A percentile compares a stretch with the other conserved stretches of the same genome.
phyloP scores from a whole-genome alignment of 2,329 filamentous ascomycete genomes.

The Colletotrichum echinochloae region DNA sequence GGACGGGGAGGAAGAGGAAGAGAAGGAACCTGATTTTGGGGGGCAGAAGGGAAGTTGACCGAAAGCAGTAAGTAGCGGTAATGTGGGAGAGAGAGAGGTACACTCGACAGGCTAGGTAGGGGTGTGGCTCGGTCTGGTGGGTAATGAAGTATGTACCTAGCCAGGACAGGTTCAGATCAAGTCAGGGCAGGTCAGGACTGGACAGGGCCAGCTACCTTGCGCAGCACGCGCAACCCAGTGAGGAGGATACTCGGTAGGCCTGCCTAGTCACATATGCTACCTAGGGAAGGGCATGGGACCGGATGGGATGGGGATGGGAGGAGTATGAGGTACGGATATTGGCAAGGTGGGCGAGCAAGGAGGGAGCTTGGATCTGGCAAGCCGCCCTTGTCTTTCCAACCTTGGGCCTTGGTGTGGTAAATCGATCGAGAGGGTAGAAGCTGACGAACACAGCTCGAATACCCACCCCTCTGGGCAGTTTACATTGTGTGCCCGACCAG shows the following conservation, averaged over 20 bases:
- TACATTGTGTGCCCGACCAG: neutral
- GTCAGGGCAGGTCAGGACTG: conserved; percentile 1
- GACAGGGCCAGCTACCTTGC: conserved; percentile 30
- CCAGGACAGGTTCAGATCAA: conserved; percentile 12
- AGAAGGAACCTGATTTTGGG: conserved; percentile 40
- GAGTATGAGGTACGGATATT: conserved; percentile 6
- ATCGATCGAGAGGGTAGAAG: conserved; percentile 16
- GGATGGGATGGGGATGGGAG: neutral
- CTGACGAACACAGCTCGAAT: conserved; percentile 18
- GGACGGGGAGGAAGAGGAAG: conserved; percentile 44
- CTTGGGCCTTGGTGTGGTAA: conserved; percentile 26
- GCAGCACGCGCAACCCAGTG: conserved; percentile 24
- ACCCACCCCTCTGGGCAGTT: neutral
- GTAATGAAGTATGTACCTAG: conserved; percentile 35
- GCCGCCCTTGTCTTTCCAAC: conserved; percentile 20
- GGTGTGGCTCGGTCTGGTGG: conserved; percentile 41
- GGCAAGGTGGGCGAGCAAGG: conserved; percentile 35
- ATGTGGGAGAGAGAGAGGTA: conserved; percentile 28
- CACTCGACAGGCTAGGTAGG: conserved; percentile 22
- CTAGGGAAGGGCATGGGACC: neutral
- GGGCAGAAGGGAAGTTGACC: conserved; percentile 40
- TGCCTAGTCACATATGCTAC: neutral
- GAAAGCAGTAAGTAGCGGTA: conserved; percentile 42
- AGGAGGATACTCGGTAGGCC: conserved; percentile 17
- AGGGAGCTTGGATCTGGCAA: conserved; percentile 38